These are phyloP conservation scores for Anthracocystis setariae DNA, from an alignment of 1,284 basidiomycete genomes.

Conservation along the genomic window DNA sequence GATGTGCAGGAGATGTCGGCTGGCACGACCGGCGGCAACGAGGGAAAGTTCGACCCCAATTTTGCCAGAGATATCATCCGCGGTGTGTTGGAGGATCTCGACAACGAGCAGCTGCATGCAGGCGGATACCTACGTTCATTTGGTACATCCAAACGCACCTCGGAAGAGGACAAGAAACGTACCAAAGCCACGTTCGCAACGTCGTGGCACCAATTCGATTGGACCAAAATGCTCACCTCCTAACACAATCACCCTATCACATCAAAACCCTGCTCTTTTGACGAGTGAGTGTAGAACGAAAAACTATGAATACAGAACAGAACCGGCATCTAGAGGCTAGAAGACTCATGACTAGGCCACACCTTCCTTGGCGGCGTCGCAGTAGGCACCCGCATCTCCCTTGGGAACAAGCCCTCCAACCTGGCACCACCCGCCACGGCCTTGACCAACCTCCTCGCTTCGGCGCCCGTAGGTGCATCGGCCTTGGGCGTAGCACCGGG, in stretches of 20 bases:
- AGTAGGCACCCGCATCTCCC: constrained; percentile 64
- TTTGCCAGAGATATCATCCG: constrained; percentile 96
- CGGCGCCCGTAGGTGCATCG: constrained; percentile 45
- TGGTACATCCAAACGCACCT: constrained; percentile 71
- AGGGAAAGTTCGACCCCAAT: constrained; percentile 38
- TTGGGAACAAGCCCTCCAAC: constrained; percentile 62
- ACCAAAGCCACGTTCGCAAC: constrained; percentile 73
- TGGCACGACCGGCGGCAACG: constrained; percentile 8
- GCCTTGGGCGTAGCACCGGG: constrained; percentile 18
- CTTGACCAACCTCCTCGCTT: constrained; percentile 50
- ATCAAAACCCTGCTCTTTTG: no score
- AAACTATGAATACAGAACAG: constrained; percentile 9
- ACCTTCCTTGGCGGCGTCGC: constrained; percentile 53
- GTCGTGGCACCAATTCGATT: constrained; percentile 68
- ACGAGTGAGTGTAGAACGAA: neutral
- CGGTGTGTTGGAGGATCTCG: constrained; percentile 86
- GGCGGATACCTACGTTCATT: constrained; percentile 16
- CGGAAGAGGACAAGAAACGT: constrained; percentile 78
- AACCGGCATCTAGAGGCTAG: constrained; percentile 1
- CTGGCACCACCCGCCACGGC: constrained; percentile 52
- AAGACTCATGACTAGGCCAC: constrained; percentile 41
- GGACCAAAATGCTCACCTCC: constrained; percentile 65
- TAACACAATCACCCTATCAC: neutral
- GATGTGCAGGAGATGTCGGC: constrained; percentile 68
- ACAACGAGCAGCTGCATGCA: constrained; percentile 73